A percentile compares a stretch with the other conserved stretches of the same genome.
Evolutionary conservation across 2,329 filamentous ascomycete species (phyloP).

Genomic region (Nemania diffusa): DNA sequence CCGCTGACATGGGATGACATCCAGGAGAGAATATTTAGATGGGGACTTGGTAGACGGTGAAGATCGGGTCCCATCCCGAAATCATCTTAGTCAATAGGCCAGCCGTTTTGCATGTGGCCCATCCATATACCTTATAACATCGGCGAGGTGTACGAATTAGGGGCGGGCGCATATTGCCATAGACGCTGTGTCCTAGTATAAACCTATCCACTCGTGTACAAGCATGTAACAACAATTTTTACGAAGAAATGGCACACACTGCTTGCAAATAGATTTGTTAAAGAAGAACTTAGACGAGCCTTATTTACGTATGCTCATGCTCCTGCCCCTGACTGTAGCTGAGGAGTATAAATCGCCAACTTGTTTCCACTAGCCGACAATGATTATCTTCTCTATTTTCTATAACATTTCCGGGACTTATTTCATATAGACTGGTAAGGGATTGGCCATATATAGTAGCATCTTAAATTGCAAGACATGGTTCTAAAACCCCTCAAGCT

Average conservation of each 20-base stretch:
- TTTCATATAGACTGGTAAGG: neutral
- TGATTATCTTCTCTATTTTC: neutral
- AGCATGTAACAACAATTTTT: constrained; percentile 34
- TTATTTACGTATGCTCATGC: neutral
- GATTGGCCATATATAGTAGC: too few species aligned
- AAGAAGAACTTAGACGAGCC: neutral
- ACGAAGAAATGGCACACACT: constrained; percentile 32
- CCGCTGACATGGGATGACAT: constrained; percentile 87
- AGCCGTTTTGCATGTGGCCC: constrained; percentile 1
- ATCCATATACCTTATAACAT: constrained; percentile 19
- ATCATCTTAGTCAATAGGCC: constrained; percentile 12
- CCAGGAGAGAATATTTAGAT: constrained; percentile 83
- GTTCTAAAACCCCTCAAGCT: too few species aligned
- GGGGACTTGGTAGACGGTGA: constrained; percentile 77
- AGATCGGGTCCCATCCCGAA: neutral
- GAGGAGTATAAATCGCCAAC: neutral
- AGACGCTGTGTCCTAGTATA: constrained; percentile 14
- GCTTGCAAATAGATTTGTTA: constrained; percentile 14
- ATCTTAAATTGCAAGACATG: too few species aligned
- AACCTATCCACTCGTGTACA: constrained; percentile 27
- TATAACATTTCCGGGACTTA: neutral
- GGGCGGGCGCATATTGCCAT: neutral
- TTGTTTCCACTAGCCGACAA: neutral
- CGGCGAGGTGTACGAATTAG: constrained; percentile 22
- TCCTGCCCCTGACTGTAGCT: neutral